Percentiles rank a stretch among this genome's conserved stretches.
phyloP scores from a whole-genome alignment of 768 basidiomycete genomes.

The Tubosaeta sp. region DNA sequence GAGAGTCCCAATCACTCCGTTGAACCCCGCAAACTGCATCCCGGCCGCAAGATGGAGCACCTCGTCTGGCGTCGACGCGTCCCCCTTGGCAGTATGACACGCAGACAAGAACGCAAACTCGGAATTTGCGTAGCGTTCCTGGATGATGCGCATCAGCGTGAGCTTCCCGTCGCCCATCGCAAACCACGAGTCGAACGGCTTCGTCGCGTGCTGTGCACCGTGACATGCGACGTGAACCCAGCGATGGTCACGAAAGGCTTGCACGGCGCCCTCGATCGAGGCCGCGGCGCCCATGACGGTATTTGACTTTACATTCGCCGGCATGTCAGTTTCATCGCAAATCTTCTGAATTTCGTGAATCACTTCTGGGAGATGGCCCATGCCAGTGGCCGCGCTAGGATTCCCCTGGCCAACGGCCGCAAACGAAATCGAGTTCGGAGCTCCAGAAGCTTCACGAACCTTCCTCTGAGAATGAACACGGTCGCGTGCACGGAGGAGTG shows the following conservation, averaged over 20 bases:
- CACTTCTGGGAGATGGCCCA: not conserved
- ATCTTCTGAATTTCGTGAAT: not conserved
- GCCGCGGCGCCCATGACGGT: not conserved
- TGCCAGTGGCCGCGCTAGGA: not conserved
- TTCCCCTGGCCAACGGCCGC: not conserved
- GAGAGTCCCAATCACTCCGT: not conserved
- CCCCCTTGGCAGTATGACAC: not conserved
- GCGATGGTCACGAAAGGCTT: not conserved
- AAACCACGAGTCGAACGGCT: not conserved
- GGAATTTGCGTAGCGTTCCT: not conserved
- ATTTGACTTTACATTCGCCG: not conserved
- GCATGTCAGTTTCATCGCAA: not conserved
- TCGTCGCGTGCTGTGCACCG: not conserved
- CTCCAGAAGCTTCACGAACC: not conserved
- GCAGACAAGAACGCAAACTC: not conserved
- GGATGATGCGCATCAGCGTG: not conserved
- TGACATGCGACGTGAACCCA: not conserved
- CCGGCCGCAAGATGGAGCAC: not conserved
- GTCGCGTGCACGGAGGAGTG: not conserved
- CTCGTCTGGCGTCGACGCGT: not conserved
- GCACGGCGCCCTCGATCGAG: not conserved
- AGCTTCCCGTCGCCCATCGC: not conserved
- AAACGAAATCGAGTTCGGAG: not conserved
- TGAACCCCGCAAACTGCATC: not conserved
- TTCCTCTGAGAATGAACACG: not conserved